Evolutionary conservation across 2,329 filamentous ascomycete genomes (phyloP).

Genomic region (Davidsoniella eucalypti): DNA sequence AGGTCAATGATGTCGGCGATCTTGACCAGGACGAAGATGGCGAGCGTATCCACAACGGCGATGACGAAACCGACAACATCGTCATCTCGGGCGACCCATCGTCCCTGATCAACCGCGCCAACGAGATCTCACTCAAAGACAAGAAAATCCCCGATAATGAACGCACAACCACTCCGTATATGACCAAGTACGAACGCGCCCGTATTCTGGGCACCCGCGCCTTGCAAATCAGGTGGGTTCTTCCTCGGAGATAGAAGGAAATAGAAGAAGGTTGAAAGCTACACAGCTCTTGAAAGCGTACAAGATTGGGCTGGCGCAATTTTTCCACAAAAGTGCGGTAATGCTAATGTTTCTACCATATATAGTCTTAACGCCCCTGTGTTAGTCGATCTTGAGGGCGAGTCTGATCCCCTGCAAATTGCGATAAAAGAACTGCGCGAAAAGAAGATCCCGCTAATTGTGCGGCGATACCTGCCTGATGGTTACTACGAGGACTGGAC

Average conservation of each 20-base stretch:
- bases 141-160: constrained; percentile 86
- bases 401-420: constrained; percentile 94
- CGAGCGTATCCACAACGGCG: constrained; percentile 34
- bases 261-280: not conserved
- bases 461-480: constrained; percentile 89
- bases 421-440: constrained; percentile 93
- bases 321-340: too few species aligned
- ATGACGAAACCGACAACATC: constrained; percentile 42
- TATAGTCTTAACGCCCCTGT: constrained; percentile 91
- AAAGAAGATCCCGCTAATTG: constrained; percentile 96
- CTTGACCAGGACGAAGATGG: constrained; percentile 36
- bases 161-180: constrained; percentile 86
- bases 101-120: constrained; percentile 36
- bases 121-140: constrained; percentile 45
- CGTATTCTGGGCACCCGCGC: constrained; percentile 86
- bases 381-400: constrained; percentile 87
- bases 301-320: not conserved
- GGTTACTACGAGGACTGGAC: constrained; percentile 99
- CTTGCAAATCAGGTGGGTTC: constrained; percentile 74
- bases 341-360: not conserved
- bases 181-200: constrained; percentile 98
- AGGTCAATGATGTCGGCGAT: constrained; percentile 36
- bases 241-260: not conserved
- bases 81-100: constrained; percentile 45
- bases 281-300: not conserved